A percentile compares a stretch with the other conserved stretches of the same genome.
Evolutionary conservation across 805 yeast genomes (phyloP).

Genomic region (Komagataella phaffii): DNA sequence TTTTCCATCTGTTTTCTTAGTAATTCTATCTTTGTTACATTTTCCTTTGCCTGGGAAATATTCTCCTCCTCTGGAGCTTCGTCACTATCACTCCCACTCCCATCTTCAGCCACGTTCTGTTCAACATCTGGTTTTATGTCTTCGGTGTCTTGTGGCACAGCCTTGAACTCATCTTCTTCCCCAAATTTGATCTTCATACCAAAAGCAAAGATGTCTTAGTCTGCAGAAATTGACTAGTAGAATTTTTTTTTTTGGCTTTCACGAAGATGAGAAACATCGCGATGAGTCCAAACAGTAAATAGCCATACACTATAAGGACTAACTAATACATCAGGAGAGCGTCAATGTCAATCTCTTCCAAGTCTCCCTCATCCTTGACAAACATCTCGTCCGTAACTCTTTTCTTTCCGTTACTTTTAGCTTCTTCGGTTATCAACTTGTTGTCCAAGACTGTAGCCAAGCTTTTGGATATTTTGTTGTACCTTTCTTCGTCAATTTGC

Average conservation of each 20-base stretch:
- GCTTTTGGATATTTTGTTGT: neutral
- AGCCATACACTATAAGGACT: neutral
- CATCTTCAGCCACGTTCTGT: neutral
- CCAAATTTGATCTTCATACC: neutral
- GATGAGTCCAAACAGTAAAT: neutral
- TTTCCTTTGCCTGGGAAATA: constrained; percentile 11
- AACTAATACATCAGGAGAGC: neutral
- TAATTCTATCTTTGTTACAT: constrained; percentile 7
- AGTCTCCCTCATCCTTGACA: neutral
- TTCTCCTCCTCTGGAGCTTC: constrained; percentile 41
- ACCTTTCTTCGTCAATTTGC: neutral
- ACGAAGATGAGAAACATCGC: neutral
- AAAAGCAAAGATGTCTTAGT: neutral
- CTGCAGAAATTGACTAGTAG: neutral
- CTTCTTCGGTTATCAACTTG: neutral
- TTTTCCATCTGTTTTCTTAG: constrained; percentile 14
- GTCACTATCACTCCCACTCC: constrained; percentile 15
- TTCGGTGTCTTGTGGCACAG: neutral
- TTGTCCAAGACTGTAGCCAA: neutral
- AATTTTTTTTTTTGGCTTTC: neutral
- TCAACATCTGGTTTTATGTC: neutral
- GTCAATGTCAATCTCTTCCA: neutral
- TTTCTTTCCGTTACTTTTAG: neutral
- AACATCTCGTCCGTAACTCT: neutral
- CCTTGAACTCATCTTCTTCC: neutral